Conservation (phyloP, 2,329 filamentous ascomycete genomes). For the Calonectria hawksworthii region DNA sequence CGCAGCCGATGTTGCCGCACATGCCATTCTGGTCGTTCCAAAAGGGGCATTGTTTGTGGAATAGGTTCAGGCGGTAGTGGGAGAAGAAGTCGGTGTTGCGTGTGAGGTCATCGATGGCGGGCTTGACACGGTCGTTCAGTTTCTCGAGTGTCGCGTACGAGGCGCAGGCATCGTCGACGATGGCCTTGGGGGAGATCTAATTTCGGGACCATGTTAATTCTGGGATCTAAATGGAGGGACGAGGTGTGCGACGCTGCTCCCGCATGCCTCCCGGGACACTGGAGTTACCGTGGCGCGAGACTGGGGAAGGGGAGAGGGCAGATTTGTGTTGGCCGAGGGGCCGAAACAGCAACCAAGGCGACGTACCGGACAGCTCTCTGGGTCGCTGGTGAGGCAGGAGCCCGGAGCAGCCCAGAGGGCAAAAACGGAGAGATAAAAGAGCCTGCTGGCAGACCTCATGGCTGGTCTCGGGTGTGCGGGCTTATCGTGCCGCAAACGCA, state of each 20-base stretch:
- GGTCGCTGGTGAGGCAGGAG: constrained; percentile 57
- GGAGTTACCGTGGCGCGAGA: not conserved
- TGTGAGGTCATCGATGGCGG: constrained; percentile 84
- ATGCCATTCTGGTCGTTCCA: constrained; percentile 95
- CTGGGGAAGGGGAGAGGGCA: not conserved
- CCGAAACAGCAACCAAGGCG: constrained; percentile 13
- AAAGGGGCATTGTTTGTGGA: constrained; percentile 94
- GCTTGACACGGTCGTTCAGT: constrained; percentile 83
- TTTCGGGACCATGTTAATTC: constrained; percentile 54
- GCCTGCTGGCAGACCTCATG: constrained; percentile 68
- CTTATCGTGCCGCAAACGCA: constrained; percentile 15
- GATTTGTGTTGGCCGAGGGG: not conserved
- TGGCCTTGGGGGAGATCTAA: constrained; percentile 89
- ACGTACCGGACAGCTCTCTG: constrained; percentile 69
- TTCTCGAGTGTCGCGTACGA: constrained; percentile 92
- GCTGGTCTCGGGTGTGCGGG: constrained; percentile 32
- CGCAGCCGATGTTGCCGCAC: constrained; percentile 97
- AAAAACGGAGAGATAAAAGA: constrained; percentile 70
- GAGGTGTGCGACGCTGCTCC: not conserved
- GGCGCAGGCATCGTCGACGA: constrained; percentile 94
- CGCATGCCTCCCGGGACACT: not conserved
- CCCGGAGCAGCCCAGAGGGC: constrained; percentile 66
- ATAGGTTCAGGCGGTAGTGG: constrained; percentile 95
- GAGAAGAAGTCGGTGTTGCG: constrained; percentile 96
- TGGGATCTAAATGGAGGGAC: not conserved